A percentile compares a stretch with the other conserved stretches of the same genome.
Evolutionary conservation across 1,284 basidiomycete genomes (phyloP).

Genomic region (Ustilago lituana): DNA sequence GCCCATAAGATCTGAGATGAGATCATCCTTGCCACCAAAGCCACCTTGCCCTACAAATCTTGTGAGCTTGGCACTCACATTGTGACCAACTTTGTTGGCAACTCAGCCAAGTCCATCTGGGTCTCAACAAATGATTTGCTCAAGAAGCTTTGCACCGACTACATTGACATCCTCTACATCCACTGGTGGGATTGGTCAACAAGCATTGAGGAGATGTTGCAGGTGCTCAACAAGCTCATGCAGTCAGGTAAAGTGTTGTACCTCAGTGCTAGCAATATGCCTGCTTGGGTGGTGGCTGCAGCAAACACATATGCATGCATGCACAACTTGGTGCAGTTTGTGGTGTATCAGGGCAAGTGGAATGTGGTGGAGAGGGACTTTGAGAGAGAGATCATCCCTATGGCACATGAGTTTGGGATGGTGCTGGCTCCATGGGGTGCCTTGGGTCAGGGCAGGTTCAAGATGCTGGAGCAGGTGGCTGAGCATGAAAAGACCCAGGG

Average conservation of each 20-base stretch:
- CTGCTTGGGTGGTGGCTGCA: slow-evolving; percentile 73
- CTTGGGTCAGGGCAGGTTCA: slow-evolving; percentile 70
- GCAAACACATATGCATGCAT: slow-evolving; percentile 72
- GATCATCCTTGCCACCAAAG: slow-evolving; percentile 73
- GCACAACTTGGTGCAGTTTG: slow-evolving; percentile 72
- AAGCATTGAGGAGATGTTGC: slow-evolving; percentile 73
- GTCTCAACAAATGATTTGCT: slow-evolving; percentile 68
- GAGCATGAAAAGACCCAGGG: slow-evolving; percentile 47
- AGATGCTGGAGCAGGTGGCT: slow-evolving; percentile 50
- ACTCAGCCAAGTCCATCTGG: slow-evolving; percentile 62
- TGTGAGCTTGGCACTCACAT: slow-evolving; percentile 46
- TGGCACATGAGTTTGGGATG: slow-evolving; percentile 71
- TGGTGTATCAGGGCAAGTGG: slow-evolving; percentile 74
- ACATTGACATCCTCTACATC: slow-evolving; percentile 71
- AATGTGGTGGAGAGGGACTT: slow-evolving; percentile 71
- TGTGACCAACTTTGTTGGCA: slow-evolving; percentile 70
- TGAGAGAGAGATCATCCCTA: slow-evolving; percentile 75
- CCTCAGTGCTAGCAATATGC: slow-evolving; percentile 70
- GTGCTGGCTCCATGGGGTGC: slow-evolving; percentile 72
- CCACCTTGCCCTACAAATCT: slow-evolving; percentile 65
- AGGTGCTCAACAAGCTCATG: slow-evolving; percentile 71
- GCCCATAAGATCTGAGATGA: slow-evolving; percentile 72
- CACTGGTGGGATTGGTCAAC: slow-evolving; percentile 73
- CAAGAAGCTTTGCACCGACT: slow-evolving; percentile 73
- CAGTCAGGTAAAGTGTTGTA: slow-evolving; percentile 71